Conservation (phyloP, 2,329 filamentous ascomycete genomes). For the Xylariaceae sp. region DNA sequence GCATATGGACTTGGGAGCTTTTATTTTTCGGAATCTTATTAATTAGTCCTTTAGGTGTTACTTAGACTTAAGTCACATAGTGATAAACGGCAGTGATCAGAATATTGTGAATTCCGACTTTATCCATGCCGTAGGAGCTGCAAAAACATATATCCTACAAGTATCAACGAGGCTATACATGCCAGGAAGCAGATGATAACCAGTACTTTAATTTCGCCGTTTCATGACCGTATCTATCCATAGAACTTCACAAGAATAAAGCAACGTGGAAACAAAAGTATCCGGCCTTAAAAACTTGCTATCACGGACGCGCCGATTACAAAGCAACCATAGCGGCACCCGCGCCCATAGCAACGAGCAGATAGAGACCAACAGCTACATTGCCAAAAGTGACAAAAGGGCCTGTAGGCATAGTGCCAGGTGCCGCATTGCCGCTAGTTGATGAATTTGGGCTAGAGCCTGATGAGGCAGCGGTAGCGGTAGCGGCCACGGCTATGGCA, state of each 20-base stretch:
- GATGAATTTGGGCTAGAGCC: conserved; percentile 27
- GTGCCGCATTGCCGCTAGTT: conserved; percentile 38
- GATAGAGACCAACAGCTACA: conserved; percentile 56
- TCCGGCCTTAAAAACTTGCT: neutral
- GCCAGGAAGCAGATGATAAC: conserved; percentile 18
- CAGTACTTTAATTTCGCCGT: conserved; percentile 8
- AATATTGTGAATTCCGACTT: conserved; percentile 16
- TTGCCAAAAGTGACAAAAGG: conserved; percentile 53
- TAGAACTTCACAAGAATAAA: conserved; percentile 13
- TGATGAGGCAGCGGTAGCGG: conserved; percentile 35
- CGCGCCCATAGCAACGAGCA: conserved; percentile 56
- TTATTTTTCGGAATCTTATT: no score
- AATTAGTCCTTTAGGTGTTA: no score
- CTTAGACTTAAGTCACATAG: no score
- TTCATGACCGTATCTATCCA: conserved; percentile 21
- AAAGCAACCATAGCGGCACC: conserved; percentile 61
- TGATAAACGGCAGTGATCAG: no score
- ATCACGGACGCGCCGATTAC: conserved; percentile 42
- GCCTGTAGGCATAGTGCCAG: conserved; percentile 40
- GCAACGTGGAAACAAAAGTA: neutral
- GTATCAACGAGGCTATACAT: conserved; percentile 23
- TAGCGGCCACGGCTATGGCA: conserved; percentile 42
- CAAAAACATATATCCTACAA: conserved; percentile 32
- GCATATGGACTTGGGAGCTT: no score
- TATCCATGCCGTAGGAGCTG: conserved; percentile 19